Conservation (phyloP, 1,284 basidiomycete genomes). For the Pterula multifida region DNA sequence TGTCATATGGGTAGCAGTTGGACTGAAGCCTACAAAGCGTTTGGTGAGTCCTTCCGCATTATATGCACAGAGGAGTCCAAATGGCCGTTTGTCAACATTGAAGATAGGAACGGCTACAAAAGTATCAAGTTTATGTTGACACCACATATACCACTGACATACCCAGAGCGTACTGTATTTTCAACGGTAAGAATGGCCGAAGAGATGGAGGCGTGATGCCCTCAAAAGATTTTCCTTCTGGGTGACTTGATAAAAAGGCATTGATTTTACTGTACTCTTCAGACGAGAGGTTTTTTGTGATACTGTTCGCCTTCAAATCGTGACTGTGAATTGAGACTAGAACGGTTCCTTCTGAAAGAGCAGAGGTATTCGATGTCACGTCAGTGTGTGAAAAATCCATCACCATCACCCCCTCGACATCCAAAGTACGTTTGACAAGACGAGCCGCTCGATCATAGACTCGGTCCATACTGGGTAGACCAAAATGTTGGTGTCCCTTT, state of each 20-base stretch:
- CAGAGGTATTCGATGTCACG: constrained; percentile 52
- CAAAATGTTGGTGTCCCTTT: neutral
- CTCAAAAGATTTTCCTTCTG: constrained; percentile 80
- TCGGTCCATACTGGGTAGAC: constrained; percentile 49
- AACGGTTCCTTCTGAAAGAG: constrained; percentile 52
- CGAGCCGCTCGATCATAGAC: constrained; percentile 83
- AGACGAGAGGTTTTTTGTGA: constrained; percentile 37
- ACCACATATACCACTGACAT: constrained; percentile 17
- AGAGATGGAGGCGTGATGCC: constrained; percentile 70
- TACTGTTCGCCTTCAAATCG: constrained; percentile 23
- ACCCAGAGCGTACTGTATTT: constrained; percentile 80
- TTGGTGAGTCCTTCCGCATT: constrained; percentile 71
- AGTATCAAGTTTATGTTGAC: constrained; percentile 3
- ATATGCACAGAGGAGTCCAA: constrained; percentile 87
- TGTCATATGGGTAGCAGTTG: neutral
- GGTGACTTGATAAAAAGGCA: constrained; percentile 65
- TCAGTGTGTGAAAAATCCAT: constrained; percentile 91
- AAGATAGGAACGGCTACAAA: constrained; percentile 76
- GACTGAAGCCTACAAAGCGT: constrained; percentile 51
- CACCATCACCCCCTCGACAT: constrained; percentile 85
- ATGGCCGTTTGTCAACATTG: constrained; percentile 88
- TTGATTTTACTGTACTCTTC: constrained; percentile 67
- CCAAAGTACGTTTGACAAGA: constrained; percentile 80
- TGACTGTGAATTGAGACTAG: constrained; percentile 44
- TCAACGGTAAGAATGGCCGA: constrained; percentile 65